Conservation (phyloP, 2,329 filamentous ascomycete species). For the Aschersonia sp. region DNA sequence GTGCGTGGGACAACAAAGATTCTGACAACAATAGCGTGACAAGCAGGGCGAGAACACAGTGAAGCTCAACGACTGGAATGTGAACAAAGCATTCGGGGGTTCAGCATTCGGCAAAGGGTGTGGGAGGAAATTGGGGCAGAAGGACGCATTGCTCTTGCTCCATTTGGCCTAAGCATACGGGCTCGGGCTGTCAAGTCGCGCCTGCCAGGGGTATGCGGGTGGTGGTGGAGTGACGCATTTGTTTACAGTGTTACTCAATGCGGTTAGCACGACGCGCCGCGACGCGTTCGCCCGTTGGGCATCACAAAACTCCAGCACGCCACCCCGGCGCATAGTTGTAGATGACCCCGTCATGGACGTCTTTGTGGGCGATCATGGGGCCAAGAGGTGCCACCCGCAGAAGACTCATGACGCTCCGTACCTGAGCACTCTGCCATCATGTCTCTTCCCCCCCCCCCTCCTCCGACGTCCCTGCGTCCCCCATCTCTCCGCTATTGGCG, state of each 20-base stretch:
- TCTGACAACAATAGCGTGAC: neutral
- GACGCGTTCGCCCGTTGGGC: slow-evolving; percentile 16
- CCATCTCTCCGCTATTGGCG: too few relatives aligned
- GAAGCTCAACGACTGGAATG: slow-evolving; percentile 2
- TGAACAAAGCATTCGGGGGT: slow-evolving; percentile 3
- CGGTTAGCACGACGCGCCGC: slow-evolving; percentile 15
- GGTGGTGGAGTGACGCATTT: slow-evolving; percentile 18
- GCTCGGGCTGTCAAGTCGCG: slow-evolving; percentile 5
- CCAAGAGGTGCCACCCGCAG: too few relatives aligned
- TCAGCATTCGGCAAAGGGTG: slow-evolving; percentile 1
- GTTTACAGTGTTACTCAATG: slow-evolving; percentile 18
- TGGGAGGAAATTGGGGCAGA: slow-evolving; percentile 2
- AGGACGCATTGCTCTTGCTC: slow-evolving; percentile 3
- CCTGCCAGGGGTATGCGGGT: slow-evolving; percentile 5
- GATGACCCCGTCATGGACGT: neutral
- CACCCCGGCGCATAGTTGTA: neutral
- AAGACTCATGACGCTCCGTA: too few relatives aligned
- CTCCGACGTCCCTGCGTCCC: too few relatives aligned
- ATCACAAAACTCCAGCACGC: slow-evolving; percentile 4
- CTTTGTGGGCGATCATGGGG: neutral
- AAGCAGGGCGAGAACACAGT: slow-evolving; percentile 1
- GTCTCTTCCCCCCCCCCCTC: too few relatives aligned
- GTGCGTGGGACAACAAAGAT: neutral
- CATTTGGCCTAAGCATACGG: slow-evolving; percentile 4
- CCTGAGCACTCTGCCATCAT: too few relatives aligned